Evolutionary conservation across 495 filamentous ascomycete species (phyloP).

Genomic region (Trypethelium eluteriae): DNA sequence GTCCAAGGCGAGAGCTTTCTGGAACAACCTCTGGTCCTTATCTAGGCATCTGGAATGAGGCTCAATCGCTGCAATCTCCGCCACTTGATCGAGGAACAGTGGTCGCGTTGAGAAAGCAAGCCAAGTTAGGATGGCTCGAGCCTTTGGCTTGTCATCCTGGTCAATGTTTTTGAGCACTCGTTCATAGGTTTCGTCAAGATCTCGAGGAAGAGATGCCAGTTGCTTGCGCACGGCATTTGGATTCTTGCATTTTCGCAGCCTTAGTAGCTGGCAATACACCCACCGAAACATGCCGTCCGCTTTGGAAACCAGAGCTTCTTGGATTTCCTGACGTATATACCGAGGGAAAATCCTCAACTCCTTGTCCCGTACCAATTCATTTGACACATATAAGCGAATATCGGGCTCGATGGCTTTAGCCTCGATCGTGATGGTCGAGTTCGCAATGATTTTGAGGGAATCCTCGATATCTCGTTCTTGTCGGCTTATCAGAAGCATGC

Average conservation of each 20-base stretch:
- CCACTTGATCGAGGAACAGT: constrained; percentile 2
- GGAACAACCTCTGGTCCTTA: background rate
- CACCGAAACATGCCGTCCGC: constrained; percentile 8
- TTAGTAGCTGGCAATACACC: constrained; percentile 1
- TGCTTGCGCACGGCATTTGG: background rate
- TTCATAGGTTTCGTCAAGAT: constrained; percentile 4
- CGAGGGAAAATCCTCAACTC: background rate
- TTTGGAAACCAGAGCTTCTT: background rate
- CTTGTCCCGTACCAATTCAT: constrained; percentile 11
- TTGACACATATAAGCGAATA: constrained; percentile 21
- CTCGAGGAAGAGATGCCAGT: background rate
- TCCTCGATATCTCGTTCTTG: constrained; percentile 23
- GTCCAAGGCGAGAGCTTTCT: background rate
- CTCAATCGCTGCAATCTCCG: background rate
- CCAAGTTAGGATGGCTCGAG: background rate
- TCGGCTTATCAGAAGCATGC: constrained; percentile 23
- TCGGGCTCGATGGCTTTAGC: constrained; percentile 19
- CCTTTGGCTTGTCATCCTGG: background rate
- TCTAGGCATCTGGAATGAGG: background rate
- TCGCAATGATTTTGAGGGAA: constrained; percentile 7
- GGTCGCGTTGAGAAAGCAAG: constrained; percentile 5
- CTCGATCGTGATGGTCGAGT: constrained; percentile 18
- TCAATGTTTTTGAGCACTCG: background rate
- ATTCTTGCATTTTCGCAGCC: constrained; percentile 5
- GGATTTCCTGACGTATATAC: background rate